Conservation (phyloP, 2,329 filamentous ascomycete genomes). For the Lasiodiplodia hormozganensis region DNA sequence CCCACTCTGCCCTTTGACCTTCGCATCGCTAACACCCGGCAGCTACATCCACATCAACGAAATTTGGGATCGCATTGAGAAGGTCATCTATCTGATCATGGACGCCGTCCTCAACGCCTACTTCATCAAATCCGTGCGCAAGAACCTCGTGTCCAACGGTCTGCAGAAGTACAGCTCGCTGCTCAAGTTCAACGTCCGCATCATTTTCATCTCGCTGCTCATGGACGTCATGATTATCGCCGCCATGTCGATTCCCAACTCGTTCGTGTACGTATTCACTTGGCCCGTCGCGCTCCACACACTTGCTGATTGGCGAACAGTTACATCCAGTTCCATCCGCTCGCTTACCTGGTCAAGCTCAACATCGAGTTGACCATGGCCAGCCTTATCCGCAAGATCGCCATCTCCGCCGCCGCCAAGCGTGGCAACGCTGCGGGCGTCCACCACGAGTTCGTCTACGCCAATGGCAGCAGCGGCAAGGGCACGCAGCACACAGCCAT, state of each 20-base stretch:
- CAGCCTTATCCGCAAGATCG: slow-evolving; percentile 53
- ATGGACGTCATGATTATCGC: slow-evolving; percentile 60
- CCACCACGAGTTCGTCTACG: slow-evolving; percentile 18
- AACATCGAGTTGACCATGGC: slow-evolving; percentile 62
- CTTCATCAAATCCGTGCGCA: slow-evolving; percentile 53
- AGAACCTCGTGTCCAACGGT: slow-evolving; percentile 56
- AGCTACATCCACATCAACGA: slow-evolving; percentile 45
- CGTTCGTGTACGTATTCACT: slow-evolving; percentile 49
- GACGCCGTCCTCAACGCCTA: slow-evolving; percentile 49
- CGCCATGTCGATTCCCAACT: slow-evolving; percentile 55
- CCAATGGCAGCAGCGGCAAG: slow-evolving; percentile 3
- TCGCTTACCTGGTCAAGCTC: slow-evolving; percentile 58
- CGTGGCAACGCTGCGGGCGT: slow-evolving; percentile 1
- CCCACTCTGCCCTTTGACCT: neutral
- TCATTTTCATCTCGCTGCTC: slow-evolving; percentile 57
- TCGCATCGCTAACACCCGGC: neutral
- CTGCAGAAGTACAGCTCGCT: slow-evolving; percentile 60
- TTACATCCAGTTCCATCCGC: slow-evolving; percentile 59
- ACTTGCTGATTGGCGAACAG: slow-evolving; percentile 32
- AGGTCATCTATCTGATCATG: slow-evolving; percentile 46
- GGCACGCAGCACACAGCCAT: slow-evolving; percentile 15
- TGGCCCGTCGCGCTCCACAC: neutral
- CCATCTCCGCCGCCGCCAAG: slow-evolving; percentile 24
- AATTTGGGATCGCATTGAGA: slow-evolving; percentile 49
- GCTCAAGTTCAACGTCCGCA: slow-evolving; percentile 57